Base-by-base conservation (phyloP, 352 stramenopile species). In the Globisporangium cederbergense region DNA sequence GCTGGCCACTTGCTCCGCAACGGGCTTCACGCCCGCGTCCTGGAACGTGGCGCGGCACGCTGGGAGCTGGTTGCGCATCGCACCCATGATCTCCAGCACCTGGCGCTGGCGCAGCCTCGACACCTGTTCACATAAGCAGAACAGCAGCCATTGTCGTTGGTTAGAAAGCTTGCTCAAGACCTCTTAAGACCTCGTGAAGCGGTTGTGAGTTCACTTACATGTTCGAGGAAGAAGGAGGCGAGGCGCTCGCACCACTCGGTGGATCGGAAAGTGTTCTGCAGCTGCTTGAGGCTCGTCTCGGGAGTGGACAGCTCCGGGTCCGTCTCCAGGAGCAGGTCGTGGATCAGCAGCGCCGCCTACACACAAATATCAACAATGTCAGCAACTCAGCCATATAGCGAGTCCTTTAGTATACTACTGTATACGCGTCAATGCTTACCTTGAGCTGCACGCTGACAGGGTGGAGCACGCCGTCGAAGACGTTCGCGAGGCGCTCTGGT, bases 401-500 rank as follows among this genome's bases (percentile, higher is more conserved):
- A n/a, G n/a, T n/a, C n/a, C n/a, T n/a, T n/a, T 4, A 25, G 11
- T 22, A n/a, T 34, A 13, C 32, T 9, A 38, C 6, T 9, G n/a
- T 18, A n/a, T 40, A 40, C 13, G 50, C 47, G 60, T n/a, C 30
- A 54, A 14, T 18, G 13, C 65, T 34, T 65, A 86, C 81, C 78
- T 95, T 95, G 13, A 93, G 54, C 43, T 90, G 79, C 22, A 95
- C 63, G 42, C 74, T 79, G 2, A 47, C 53, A 0, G 82, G 77
- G 28, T 90, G 66, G 1, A 63, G 45, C 14, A 40, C 32, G 22
- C 73, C 69, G 50, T 78, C 73, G 30, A 89, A 76, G 11, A 93
- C 53, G 20, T 71, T 36, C 52, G 64, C 65, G 40, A 93, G 61
- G 62, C 69, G 49, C 16, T 73, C 64, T 10, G 76, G 70, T 0